Percentiles rank a stretch among this genome's conserved stretches.
Evolutionary conservation across 2,329 filamentous ascomycete genomes (phyloP).

Genomic region (Paraphoma chrysanthemicola): DNA sequence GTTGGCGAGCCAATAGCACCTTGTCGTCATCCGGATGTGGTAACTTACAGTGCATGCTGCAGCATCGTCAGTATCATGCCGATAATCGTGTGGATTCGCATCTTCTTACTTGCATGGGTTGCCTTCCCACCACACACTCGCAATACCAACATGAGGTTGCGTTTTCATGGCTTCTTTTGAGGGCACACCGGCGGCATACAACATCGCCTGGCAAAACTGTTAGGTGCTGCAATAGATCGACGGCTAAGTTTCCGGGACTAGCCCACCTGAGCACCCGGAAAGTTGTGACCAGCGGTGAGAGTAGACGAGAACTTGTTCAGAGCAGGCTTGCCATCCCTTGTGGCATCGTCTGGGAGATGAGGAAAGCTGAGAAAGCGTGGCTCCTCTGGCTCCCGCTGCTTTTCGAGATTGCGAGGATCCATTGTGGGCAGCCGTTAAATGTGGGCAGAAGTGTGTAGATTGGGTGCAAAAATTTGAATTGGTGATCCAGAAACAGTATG

Average conservation of each 20-base stretch:
- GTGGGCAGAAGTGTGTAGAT: not conserved
- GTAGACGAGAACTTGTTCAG: constrained; percentile 88
- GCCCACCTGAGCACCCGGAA: constrained; percentile 82
- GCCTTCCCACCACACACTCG: constrained; percentile 96
- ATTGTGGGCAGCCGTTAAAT: constrained; percentile 26
- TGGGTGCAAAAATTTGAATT: not conserved
- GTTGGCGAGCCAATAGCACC: constrained; percentile 7
- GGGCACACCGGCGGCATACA: constrained; percentile 90
- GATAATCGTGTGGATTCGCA: constrained; percentile 10
- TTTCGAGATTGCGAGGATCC: constrained; percentile 46
- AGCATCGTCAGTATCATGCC: constrained; percentile 28
- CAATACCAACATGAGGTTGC: constrained; percentile 87
- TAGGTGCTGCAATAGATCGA: constrained; percentile 5
- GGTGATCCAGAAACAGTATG: not conserved
- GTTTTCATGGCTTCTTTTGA: constrained; percentile 85
- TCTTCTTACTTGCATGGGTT: constrained; percentile 87
- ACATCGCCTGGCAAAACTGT: constrained; percentile 73
- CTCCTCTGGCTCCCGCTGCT: constrained; percentile 47
- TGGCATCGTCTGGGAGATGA: constrained; percentile 60
- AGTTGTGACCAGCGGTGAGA: constrained; percentile 85
- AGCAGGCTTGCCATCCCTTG: constrained; percentile 64
- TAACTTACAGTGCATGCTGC: constrained; percentile 58
- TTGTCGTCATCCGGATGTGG: constrained; percentile 2
- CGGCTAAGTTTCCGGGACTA: not conserved
- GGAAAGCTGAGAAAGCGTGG: constrained; percentile 64